phyloP scores from a whole-genome alignment of 257 asterid genomes.

The Rubia yunnanensis region DNA sequence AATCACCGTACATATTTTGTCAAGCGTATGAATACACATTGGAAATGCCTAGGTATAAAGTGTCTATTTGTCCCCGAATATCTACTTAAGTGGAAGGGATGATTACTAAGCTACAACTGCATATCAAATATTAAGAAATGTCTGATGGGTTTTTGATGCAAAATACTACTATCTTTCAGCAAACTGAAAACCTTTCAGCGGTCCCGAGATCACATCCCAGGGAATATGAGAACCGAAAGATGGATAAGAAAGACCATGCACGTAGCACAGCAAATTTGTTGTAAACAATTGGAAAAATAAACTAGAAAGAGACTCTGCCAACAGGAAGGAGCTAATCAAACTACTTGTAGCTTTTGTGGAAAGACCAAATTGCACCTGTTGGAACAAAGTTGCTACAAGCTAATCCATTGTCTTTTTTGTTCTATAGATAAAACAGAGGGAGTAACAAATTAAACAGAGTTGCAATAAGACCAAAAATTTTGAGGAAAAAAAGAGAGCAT shows the following conservation, averaged over 20 bases:
- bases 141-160: not conserved
- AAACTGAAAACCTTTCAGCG: not conserved
- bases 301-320: not conserved
- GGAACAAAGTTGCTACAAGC: not conserved
- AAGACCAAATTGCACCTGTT: not conserved
- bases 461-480: not conserved
- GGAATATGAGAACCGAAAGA: not conserved
- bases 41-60: not conserved
- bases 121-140: not conserved
- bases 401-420: not conserved
- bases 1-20: not conserved
- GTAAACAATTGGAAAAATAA: not conserved
- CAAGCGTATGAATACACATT: too few relatives aligned
- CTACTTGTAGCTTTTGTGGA: not conserved
- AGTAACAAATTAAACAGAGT: not conserved
- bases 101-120: not conserved
- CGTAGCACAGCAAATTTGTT: not conserved
- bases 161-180: not conserved
- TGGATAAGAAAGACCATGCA: not conserved
- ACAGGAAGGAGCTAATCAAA: not conserved
- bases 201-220: not conserved
- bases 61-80: not conserved
- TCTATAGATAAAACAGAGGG: not conserved
- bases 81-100: not conserved
- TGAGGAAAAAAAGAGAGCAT: not conserved